Conservation (phyloP, 2,329 filamentous ascomycete genomes). For the Bipolaris bicolor region DNA sequence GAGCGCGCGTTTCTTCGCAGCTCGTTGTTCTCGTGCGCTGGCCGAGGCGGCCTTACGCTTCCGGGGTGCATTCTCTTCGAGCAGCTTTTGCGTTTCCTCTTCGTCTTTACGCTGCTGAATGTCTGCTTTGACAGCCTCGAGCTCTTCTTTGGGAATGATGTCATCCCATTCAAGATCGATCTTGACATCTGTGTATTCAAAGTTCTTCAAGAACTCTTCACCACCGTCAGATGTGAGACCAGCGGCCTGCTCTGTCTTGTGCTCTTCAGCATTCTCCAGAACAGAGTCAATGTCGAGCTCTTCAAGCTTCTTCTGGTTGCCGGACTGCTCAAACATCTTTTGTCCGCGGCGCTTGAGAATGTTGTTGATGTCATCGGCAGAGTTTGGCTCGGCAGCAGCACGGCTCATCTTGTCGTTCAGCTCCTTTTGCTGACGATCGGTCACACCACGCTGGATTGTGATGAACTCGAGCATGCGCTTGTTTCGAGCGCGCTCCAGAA, state of each 20-base stretch:
- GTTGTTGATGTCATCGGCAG: constrained; percentile 91
- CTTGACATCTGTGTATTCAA: constrained; percentile 97
- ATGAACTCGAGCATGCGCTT: constrained; percentile 97
- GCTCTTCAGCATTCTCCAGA: constrained; percentile 93
- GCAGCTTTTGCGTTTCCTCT: constrained; percentile 78
- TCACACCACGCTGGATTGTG: constrained; percentile 95
- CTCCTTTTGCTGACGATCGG: constrained; percentile 87
- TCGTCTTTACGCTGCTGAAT: constrained; percentile 86
- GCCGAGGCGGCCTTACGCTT: constrained; percentile 68
- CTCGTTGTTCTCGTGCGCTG: constrained; percentile 68
- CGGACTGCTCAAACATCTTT: constrained; percentile 97
- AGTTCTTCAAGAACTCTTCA: constrained; percentile 89
- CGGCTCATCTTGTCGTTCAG: constrained; percentile 71
- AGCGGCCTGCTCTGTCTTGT: constrained; percentile 93
- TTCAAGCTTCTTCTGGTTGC: constrained; percentile 95
- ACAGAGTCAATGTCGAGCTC: constrained; percentile 98
- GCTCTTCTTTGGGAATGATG: constrained; percentile 92
- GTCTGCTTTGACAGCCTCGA: constrained; percentile 86
- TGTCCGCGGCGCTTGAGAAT: constrained; percentile 98
- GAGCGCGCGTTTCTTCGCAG: constrained; percentile 71
- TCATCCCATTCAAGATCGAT: constrained; percentile 97
- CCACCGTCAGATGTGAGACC: constrained; percentile 94
- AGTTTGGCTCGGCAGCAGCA: constrained; percentile 78
- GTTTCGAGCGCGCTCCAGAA: constrained; percentile 93
- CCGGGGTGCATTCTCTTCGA: constrained; percentile 85